These are phyloP conservation scores for Tulasnella sp. DNA, from an alignment of 768 basidiomycete genomes.

Conservation along the genomic window DNA sequence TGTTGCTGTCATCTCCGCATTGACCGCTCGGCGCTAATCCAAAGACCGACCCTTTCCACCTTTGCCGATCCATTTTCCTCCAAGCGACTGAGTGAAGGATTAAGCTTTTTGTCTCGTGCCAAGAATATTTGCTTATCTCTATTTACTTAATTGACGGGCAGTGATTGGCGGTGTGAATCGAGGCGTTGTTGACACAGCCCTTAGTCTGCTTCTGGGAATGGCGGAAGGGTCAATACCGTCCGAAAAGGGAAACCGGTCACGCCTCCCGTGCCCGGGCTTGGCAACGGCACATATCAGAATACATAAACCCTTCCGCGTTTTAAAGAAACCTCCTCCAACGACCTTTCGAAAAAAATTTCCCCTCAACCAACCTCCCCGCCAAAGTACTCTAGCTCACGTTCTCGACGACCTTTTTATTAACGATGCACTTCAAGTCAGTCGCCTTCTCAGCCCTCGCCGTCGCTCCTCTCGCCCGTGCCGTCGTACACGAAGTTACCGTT, in stretches of 20 bases:
- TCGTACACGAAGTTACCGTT: constrained; percentile 5
- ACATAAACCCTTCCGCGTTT: background rate
- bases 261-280: background rate
- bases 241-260: constrained; percentile 6
- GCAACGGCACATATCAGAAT: background rate
- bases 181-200: background rate
- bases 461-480: background rate
- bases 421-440: background rate
- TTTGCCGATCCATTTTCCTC: background rate
- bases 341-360: background rate
- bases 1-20: background rate
- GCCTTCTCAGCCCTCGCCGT: background rate
- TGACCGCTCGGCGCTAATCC: background rate
- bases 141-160: background rate
- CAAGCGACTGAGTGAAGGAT: too few relatives aligned
- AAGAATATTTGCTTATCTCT: background rate
- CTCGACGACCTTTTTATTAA: background rate
- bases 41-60: background rate
- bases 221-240: background rate
- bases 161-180: background rate
- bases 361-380: background rate
- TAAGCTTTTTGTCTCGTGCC: background rate
- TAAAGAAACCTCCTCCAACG: background rate
- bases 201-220: background rate
- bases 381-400: background rate